Conservation (phyloP, 2,329 filamentous ascomycete genomes). For the Talaromyces sp. region DNA sequence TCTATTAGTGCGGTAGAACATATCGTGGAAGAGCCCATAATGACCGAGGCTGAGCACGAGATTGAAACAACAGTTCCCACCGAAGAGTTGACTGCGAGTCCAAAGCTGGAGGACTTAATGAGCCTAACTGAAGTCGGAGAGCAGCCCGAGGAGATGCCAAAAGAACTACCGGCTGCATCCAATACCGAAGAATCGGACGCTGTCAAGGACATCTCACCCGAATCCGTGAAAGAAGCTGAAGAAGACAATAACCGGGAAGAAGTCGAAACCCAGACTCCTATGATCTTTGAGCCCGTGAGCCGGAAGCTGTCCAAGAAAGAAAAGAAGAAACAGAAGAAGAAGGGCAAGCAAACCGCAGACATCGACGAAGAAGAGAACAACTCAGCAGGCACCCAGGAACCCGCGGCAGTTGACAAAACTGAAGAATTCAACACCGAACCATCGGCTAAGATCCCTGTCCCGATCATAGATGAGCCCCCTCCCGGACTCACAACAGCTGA, state of each 20-base stretch:
- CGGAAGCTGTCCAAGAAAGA: slow-evolving; percentile 19
- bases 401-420: slow-evolving; percentile 6
- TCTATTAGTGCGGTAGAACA: not conserved
- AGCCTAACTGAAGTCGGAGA: not conserved
- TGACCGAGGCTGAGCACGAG: not conserved
- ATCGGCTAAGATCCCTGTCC: not conserved
- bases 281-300: not conserved
- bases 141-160: not conserved
- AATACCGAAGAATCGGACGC: not conserved
- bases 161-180: not conserved
- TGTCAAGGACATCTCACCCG: not conserved
- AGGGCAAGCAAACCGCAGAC: slow-evolving; percentile 13
- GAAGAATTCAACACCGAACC: not conserved
- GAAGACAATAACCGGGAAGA: not conserved
- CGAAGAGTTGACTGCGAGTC: not conserved
- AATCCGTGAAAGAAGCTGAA: not conserved
- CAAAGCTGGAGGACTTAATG: not conserved
- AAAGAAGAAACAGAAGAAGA: slow-evolving; percentile 25
- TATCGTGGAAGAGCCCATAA: not conserved
- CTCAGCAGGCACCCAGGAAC: slow-evolving; percentile 2
- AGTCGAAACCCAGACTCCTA: not conserved
- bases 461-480: not conserved
- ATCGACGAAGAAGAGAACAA: slow-evolving; percentile 4
- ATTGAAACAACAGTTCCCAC: not conserved
- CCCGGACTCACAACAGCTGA: not conserved